Conservation (phyloP, 495 filamentous ascomycete genomes). For the Collariella sp. region DNA sequence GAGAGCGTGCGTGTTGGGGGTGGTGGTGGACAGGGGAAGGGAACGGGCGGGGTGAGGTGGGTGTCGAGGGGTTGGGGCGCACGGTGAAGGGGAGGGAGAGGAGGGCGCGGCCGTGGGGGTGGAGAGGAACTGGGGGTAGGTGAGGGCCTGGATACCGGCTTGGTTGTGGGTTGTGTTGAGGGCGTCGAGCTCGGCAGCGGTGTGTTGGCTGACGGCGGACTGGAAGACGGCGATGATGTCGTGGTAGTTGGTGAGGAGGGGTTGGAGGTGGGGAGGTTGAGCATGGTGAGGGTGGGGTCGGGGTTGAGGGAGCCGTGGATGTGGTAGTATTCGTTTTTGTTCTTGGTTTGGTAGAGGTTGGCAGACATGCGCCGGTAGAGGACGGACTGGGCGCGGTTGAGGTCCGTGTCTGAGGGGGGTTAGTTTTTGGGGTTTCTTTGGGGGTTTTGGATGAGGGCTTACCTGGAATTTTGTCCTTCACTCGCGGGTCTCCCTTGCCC, state of each 20-base stretch:
- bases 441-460: constrained; percentile 13
- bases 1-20: constrained; percentile 40
- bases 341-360: constrained; percentile 64
- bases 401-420: constrained; percentile 52
- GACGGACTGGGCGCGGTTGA: constrained; percentile 60
- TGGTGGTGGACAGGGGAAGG: constrained; percentile 39
- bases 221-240: constrained; percentile 62
- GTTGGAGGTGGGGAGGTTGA: constrained; percentile 55
- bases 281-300: constrained; percentile 58
- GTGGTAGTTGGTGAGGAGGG: constrained; percentile 56
- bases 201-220: constrained; percentile 53
- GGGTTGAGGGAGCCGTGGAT: constrained; percentile 73
- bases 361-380: constrained; percentile 66
- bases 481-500: constrained; percentile 52
- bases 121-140: constrained; percentile 53
- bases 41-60: constrained; percentile 35
- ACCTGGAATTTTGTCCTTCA: constrained; percentile 57
- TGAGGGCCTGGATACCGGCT: constrained; percentile 58
- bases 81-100: constrained; percentile 22
- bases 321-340: constrained; percentile 59
- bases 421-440: constrained; percentile 18
- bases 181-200: constrained; percentile 52
- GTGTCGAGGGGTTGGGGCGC: constrained; percentile 3
- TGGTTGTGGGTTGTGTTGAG: constrained; percentile 55
- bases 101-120: constrained; percentile 48